Evolutionary conservation across 1,284 basidiomycete genomes (phyloP).

Genomic region (Tausonia pullulans): DNA sequence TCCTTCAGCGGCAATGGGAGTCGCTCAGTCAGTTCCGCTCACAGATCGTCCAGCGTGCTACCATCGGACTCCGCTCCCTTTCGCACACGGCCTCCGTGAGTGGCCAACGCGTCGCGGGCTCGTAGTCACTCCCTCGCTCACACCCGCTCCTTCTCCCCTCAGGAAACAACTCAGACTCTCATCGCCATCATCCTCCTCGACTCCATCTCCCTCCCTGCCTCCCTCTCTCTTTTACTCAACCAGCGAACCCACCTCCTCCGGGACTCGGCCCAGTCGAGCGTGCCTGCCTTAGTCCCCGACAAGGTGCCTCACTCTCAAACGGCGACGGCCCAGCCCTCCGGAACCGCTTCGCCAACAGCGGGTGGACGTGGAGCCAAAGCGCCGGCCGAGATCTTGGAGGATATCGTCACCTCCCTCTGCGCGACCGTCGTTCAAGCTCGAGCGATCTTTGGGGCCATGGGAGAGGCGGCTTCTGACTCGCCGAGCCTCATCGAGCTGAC

Average conservation of each 20-base stretch:
- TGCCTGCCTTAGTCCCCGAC: too few relatives aligned
- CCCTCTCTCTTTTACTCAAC: constrained; percentile 53
- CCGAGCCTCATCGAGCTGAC: constrained; percentile 29
- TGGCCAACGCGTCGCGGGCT: constrained; percentile 29
- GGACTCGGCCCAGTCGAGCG: constrained; percentile 17
- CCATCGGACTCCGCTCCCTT: constrained; percentile 47
- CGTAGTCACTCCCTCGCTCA: constrained; percentile 19
- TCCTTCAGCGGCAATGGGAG: constrained; percentile 84
- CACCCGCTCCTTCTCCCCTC: not conserved
- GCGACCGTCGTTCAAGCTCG: constrained; percentile 25
- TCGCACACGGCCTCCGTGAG: too few relatives aligned
- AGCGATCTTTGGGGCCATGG: constrained; percentile 22
- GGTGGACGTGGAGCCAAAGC: too few relatives aligned
- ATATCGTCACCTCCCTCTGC: constrained; percentile 24
- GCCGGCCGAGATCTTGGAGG: constrained; percentile 12
- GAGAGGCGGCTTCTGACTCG: not conserved
- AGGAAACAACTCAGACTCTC: constrained; percentile 48
- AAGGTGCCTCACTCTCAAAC: too few relatives aligned
- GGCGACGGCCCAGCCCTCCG: too few relatives aligned
- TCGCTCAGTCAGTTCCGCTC: constrained; percentile 65
- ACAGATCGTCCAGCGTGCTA: constrained; percentile 74
- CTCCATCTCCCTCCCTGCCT: constrained; percentile 60
- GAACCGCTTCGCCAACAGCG: too few relatives aligned
- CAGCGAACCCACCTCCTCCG: constrained; percentile 60
- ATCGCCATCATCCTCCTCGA: constrained; percentile 73